phyloP scores from a whole-genome alignment of 2,329 filamentous ascomycete genomes.

The Sporothrix humicola region DNA sequence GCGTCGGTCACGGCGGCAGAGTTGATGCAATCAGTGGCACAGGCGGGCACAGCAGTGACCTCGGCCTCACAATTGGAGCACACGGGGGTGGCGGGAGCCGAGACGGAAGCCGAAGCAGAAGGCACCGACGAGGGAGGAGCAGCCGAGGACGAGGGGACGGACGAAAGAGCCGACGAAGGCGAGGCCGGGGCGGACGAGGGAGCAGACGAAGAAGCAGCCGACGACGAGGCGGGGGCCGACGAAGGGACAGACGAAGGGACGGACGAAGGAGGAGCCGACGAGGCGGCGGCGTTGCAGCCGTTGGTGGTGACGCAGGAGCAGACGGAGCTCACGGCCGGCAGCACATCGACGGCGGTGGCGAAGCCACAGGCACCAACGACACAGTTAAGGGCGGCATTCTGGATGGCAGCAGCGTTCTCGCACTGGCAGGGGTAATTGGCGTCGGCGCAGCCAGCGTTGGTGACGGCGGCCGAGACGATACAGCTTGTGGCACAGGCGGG shows the following conservation, averaged over 20 bases:
- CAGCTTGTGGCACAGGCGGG: slow-evolving; percentile 5
- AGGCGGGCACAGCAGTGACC: not conserved
- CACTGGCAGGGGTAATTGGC: slow-evolving; percentile 30
- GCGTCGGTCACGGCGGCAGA: slow-evolving; percentile 17
- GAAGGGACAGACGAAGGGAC: not conserved
- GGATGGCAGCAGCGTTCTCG: slow-evolving; percentile 22
- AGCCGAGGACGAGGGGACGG: not conserved
- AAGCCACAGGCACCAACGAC: slow-evolving; percentile 31
- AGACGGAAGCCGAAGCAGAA: not conserved
- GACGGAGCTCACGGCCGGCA: not conserved
- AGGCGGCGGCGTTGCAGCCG: slow-evolving; percentile 26
- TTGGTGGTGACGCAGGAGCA: slow-evolving; percentile 7
- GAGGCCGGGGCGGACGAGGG: not conserved
- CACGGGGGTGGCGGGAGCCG: no score
- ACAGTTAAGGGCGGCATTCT: slow-evolving; percentile 30
- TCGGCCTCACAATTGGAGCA: no score
- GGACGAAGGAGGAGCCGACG: not conserved
- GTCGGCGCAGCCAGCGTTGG: slow-evolving; percentile 14
- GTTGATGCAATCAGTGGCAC: slow-evolving; percentile 14
- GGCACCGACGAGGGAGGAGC: not conserved
- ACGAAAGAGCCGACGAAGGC: not conserved
- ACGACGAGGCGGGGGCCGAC: slow-evolving; percentile 3
- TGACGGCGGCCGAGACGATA: slow-evolving; percentile 5
- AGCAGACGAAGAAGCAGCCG: slow-evolving; percentile 1
- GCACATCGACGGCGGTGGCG: not conserved